phyloP scores from a whole-genome alignment of 768 basidiomycete genomes.

The Lactarius quietus region DNA sequence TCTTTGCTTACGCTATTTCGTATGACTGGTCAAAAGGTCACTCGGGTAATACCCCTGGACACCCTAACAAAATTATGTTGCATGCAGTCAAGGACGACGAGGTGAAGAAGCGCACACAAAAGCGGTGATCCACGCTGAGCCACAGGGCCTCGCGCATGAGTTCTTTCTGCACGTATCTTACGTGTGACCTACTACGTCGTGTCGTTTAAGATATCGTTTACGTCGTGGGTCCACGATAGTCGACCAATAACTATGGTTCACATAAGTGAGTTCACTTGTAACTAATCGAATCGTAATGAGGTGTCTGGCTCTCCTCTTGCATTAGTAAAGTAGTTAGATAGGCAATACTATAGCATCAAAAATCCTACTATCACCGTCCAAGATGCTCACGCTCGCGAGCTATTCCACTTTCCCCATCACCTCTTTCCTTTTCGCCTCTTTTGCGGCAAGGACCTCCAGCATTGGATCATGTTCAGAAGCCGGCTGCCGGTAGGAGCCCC shows the following conservation, averaged over 20 bases:
- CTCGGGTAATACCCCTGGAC: slow-evolving; percentile 68
- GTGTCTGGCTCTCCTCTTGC: neutral
- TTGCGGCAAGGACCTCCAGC: slow-evolving; percentile 52
- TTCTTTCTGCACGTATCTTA: neutral
- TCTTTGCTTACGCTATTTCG: slow-evolving; percentile 89
- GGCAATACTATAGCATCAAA: slow-evolving; percentile 3
- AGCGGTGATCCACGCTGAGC: slow-evolving; percentile 30
- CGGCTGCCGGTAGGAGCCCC: slow-evolving; percentile 88
- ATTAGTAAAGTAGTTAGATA: slow-evolving; percentile 19
- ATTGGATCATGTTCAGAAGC: slow-evolving; percentile 80
- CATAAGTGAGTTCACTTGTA: neutral
- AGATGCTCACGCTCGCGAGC: neutral
- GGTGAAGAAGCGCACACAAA: slow-evolving; percentile 57
- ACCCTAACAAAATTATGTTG: slow-evolving; percentile 78
- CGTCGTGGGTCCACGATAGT: neutral
- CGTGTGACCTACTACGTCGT: neutral
- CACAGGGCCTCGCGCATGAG: neutral
- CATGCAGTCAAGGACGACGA: slow-evolving; percentile 87
- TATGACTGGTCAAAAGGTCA: slow-evolving; percentile 96
- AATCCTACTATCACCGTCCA: slow-evolving; percentile 9
- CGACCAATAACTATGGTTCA: neutral
- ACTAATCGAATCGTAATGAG: neutral
- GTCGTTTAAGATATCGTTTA: neutral
- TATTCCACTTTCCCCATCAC: slow-evolving; percentile 15
- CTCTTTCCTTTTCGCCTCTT: slow-evolving; percentile 21